phyloP scores from a whole-genome alignment of 352 stramenopile genomes.

The Thraustochytrium striatum region DNA sequence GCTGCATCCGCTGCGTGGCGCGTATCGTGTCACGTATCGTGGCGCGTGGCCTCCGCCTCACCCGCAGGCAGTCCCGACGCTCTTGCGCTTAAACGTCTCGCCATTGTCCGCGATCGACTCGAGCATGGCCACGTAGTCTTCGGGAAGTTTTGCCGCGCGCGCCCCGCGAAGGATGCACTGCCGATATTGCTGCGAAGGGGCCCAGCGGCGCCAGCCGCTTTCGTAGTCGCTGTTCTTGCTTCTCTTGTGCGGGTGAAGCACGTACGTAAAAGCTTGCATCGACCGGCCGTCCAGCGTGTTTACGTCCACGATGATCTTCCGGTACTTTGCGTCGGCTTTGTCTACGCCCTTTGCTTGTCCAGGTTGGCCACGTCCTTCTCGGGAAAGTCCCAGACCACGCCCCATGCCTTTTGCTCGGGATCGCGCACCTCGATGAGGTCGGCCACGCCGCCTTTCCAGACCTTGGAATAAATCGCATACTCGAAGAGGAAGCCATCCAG shows the following conservation, averaged over 20 bases:
- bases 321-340: slow-evolving; percentile 32
- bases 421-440: slow-evolving; percentile 8
- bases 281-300: neutral
- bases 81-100: slow-evolving; percentile 5
- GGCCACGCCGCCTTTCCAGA: slow-evolving; percentile 29
- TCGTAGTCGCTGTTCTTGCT: neutral
- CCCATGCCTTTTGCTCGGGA: neutral
- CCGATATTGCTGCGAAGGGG: slow-evolving; percentile 20
- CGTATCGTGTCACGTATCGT: no score
- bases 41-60: no score
- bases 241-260: neutral
- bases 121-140: slow-evolving; percentile 7
- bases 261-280: slow-evolving; percentile 33
- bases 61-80: slow-evolving; percentile 20
- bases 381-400: slow-evolving; percentile 22
- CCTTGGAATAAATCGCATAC: slow-evolving; percentile 34
- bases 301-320: neutral
- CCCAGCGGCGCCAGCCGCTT: neutral
- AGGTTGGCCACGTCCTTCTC: slow-evolving; percentile 7
- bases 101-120: slow-evolving; percentile 4
- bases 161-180: slow-evolving; percentile 30
- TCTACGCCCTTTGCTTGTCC: slow-evolving; percentile 24
- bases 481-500: slow-evolving; percentile 20
- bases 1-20: no score
- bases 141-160: neutral